A percentile compares a stretch with the other conserved stretches of the same genome.
phyloP scores from a whole-genome alignment of 164 flowering plant species.

The Nelumbo lutea region DNA sequence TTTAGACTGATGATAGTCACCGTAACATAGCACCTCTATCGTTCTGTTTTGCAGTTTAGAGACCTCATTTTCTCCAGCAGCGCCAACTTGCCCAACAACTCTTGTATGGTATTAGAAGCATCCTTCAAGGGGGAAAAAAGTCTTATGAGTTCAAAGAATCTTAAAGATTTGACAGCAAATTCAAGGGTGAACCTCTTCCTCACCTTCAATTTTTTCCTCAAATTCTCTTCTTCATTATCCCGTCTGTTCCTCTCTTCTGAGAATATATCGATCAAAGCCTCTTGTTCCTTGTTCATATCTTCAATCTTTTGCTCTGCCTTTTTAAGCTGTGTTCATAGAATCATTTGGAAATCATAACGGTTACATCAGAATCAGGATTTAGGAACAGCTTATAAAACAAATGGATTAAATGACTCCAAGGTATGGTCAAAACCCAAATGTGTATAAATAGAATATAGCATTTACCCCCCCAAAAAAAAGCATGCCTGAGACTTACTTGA shows the following conservation, averaged over 20 bases:
- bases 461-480: too few relatives aligned
- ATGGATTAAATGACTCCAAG: too few relatives aligned
- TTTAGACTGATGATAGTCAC: too few relatives aligned
- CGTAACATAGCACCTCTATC: background rate
- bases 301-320: slow-evolving; percentile 40
- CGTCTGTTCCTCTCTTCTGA: slow-evolving; percentile 69
- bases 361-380: too few relatives aligned
- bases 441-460: background rate
- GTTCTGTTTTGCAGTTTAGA: slow-evolving; percentile 6
- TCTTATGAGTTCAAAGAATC: background rate
- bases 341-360: too few relatives aligned
- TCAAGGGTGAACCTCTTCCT: background rate
- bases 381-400: too few relatives aligned
- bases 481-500: slow-evolving; percentile 30
- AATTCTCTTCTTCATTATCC: slow-evolving; percentile 51
- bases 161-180: background rate
- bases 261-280: slow-evolving; percentile 57
- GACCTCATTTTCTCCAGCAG: slow-evolving; percentile 37
- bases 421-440: too few relatives aligned
- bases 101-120: slow-evolving; percentile 42
- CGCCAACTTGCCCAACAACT: slow-evolving; percentile 38
- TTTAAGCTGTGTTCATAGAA: slow-evolving; percentile 32
- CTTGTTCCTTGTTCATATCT: slow-evolving; percentile 70
- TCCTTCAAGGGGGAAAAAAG: slow-evolving; percentile 23
- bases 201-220: slow-evolving; percentile 69